Percentiles rank a stretch among this genome's conserved stretches.
phyloP scores from a whole-genome alignment of 768 basidiomycete species.

The Pholiota conissans region DNA sequence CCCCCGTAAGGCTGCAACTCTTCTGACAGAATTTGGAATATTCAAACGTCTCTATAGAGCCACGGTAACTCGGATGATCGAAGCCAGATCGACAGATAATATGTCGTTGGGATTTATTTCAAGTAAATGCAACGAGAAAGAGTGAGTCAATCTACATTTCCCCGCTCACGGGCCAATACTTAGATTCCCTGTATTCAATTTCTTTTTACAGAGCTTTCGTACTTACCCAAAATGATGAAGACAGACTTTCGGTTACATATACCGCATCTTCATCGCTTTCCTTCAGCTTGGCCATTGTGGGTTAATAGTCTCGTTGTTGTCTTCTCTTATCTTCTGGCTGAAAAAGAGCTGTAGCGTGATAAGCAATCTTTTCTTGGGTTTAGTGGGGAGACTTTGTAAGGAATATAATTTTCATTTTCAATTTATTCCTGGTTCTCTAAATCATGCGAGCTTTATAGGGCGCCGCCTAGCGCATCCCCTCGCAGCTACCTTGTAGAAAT shows the following conservation, averaged over 20 bases:
- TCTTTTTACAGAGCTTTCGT: not conserved
- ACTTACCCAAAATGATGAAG: not conserved
- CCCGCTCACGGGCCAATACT: no score
- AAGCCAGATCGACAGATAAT: not conserved
- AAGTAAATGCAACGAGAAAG: not conserved
- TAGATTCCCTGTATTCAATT: not conserved
- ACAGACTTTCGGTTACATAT: not conserved
- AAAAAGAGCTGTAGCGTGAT: not conserved
- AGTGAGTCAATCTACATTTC: not conserved
- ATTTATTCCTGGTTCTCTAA: no score
- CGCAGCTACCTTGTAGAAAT: not conserved
- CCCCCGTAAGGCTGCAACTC: no score
- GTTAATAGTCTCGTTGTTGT: not conserved
- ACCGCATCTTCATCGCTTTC: not conserved
- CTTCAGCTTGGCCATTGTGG: not conserved
- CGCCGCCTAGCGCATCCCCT: not conserved
- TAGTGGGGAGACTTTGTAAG: not conserved
- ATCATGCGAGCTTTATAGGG: not conserved
- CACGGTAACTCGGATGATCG: constrained; percentile 1
- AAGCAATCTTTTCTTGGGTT: not conserved
- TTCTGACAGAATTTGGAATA: no score
- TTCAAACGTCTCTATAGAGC: not conserved
- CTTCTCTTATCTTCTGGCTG: not conserved
- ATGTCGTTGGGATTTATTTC: not conserved
- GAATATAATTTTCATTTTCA: not conserved